Conservation (phyloP, 352 stramenopile genomes). For the Thraustochytrium striatum region DNA sequence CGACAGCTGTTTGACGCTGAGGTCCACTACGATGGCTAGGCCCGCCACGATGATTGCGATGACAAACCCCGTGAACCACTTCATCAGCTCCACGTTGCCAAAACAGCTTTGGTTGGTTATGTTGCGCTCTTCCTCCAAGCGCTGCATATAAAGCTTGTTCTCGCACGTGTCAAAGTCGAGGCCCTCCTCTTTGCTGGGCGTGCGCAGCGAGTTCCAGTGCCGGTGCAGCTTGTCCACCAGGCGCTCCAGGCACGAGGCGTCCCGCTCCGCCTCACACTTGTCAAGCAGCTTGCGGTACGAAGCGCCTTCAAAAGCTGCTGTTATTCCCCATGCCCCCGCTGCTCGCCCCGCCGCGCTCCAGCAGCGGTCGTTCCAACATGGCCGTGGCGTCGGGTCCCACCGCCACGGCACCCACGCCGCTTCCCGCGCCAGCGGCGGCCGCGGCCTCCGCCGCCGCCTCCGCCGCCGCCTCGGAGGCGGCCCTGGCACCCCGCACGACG, state of each 20-base stretch:
- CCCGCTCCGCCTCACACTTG: too few species aligned
- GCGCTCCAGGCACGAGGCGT: not conserved
- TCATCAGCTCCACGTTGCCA: not conserved
- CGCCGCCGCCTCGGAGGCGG: too few species aligned
- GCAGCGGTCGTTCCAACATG: too few species aligned
- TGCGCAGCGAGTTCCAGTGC: slow-evolving; percentile 42
- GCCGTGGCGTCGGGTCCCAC: too few species aligned
- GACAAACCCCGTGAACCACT: slow-evolving; percentile 22
- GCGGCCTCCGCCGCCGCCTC: too few species aligned
- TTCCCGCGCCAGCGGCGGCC: too few species aligned
- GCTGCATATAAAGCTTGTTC: slow-evolving; percentile 40
- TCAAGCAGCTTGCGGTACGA: too few species aligned
- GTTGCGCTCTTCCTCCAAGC: not conserved
- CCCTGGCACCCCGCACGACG: too few species aligned
- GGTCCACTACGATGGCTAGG: slow-evolving; percentile 32
- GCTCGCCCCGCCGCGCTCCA: too few species aligned
- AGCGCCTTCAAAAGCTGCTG: too few species aligned
- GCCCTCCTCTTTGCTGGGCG: slow-evolving; percentile 32
- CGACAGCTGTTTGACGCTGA: slow-evolving; percentile 12
- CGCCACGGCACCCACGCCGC: too few species aligned
- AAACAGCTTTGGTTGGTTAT: not conserved
- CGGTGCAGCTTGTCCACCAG: not conserved
- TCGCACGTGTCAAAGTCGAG: slow-evolving; percentile 36
- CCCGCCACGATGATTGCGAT: slow-evolving; percentile 19
- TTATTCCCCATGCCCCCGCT: too few species aligned